These are phyloP conservation scores for Alternaria tenuissima DNA, from an alignment of 2,329 filamentous ascomycete species.

Conservation along the genomic window DNA sequence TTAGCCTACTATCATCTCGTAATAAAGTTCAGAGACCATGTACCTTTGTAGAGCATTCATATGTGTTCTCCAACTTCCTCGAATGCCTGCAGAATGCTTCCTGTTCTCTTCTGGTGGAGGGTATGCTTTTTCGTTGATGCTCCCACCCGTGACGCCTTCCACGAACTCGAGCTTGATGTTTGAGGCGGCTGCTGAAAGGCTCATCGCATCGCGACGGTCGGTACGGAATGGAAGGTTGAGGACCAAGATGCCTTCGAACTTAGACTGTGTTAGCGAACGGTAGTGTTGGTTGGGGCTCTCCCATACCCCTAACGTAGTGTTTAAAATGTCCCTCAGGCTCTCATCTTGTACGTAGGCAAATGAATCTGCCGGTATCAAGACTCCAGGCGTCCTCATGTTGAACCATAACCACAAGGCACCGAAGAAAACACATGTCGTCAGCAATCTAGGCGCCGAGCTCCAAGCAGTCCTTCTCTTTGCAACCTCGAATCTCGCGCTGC, in stretches of 20 bases:
- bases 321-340: slow-evolving; percentile 35
- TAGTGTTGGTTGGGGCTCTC: not conserved
- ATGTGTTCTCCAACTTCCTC: slow-evolving; percentile 44
- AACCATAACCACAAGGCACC: slow-evolving; percentile 32
- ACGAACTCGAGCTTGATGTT: slow-evolving; percentile 59
- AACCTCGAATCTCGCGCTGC: slow-evolving; percentile 23
- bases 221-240: slow-evolving; percentile 62
- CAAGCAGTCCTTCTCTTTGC: slow-evolving; percentile 29
- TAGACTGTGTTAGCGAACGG: slow-evolving; percentile 4
- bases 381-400: slow-evolving; percentile 20
- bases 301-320: slow-evolving; percentile 37
- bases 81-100: slow-evolving; percentile 36
- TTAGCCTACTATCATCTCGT: slow-evolving; percentile 4
- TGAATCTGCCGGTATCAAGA: slow-evolving; percentile 33
- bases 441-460: slow-evolving; percentile 34
- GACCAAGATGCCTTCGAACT: slow-evolving; percentile 65
- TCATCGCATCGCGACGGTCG: slow-evolving; percentile 63
- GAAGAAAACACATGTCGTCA: slow-evolving; percentile 37
- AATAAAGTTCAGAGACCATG: not conserved
- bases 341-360: slow-evolving; percentile 34
- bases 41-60: slow-evolving; percentile 44
- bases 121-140: slow-evolving; percentile 39
- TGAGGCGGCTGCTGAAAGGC: slow-evolving; percentile 58
- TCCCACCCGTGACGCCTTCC: slow-evolving; percentile 56
- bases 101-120: slow-evolving; percentile 41